These are phyloP conservation scores for Oryza officinalis DNA, from an alignment of 176 grass and related monocot species.

Conservation along the genomic window DNA sequence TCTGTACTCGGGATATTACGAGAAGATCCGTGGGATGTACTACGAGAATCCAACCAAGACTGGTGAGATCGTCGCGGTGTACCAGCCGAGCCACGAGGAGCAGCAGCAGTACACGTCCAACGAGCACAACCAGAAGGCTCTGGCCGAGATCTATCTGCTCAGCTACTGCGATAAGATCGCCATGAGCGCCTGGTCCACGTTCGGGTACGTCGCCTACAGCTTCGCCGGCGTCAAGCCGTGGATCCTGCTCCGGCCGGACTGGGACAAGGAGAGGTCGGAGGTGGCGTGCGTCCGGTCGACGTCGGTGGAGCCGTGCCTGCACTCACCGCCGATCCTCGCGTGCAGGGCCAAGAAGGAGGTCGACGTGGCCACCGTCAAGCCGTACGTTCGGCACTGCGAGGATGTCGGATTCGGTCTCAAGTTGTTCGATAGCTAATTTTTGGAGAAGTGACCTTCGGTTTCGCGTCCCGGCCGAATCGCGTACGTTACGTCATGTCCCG, in stretches of 20 bases:
- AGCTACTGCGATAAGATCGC: constrained; percentile 85
- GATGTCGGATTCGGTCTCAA: constrained; percentile 75
- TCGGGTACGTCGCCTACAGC: constrained; percentile 83
- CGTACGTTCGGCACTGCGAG: constrained; percentile 83
- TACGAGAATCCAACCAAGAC: constrained; percentile 74
- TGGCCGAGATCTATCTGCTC: constrained; percentile 80
- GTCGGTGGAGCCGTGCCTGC: constrained; percentile 92
- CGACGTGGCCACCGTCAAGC: constrained; percentile 56
- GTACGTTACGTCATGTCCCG: background rate
- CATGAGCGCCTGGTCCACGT: constrained; percentile 88
- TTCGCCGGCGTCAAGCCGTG: constrained; percentile 84
- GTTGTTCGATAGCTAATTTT: constrained; percentile 60
- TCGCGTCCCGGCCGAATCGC: background rate
- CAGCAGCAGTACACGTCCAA: constrained; percentile 79
- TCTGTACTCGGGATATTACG: constrained; percentile 76
- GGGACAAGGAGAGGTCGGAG: constrained; percentile 55
- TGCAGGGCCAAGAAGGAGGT: constrained; percentile 66
- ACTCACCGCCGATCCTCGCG: constrained; percentile 66
- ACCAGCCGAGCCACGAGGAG: constrained; percentile 92
- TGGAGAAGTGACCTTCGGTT: background rate
- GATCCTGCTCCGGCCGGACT: constrained; percentile 71
- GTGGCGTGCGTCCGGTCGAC: constrained; percentile 63
- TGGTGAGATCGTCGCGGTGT: constrained; percentile 71
- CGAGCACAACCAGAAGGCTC: constrained; percentile 90
- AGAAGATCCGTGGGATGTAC: constrained; percentile 79